phyloP scores from a whole-genome alignment of 2,329 filamentous ascomycete species.

The Colletotrichum aenigma region DNA sequence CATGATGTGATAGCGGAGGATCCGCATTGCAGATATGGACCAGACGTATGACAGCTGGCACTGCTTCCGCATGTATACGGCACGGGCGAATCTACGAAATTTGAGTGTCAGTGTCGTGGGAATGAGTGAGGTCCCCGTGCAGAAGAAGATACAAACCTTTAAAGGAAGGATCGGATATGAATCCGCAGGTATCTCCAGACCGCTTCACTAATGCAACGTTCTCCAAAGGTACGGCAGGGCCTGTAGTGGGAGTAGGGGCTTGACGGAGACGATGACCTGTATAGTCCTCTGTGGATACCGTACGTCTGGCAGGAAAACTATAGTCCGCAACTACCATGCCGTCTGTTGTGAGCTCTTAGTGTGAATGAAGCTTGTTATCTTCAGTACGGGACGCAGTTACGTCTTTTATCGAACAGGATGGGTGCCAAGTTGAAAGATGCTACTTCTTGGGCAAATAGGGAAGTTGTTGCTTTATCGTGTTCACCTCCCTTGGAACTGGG shows the following conservation, averaged over 20 bases:
- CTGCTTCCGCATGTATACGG: background rate
- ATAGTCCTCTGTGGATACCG: background rate
- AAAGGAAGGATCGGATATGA: background rate
- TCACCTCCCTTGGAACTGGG: background rate
- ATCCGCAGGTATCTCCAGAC: background rate
- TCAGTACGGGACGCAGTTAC: accelerated
- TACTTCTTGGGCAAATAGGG: background rate
- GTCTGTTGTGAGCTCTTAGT: background rate
- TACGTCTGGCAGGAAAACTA: background rate
- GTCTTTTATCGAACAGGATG: background rate
- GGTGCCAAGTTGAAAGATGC: background rate
- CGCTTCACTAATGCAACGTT: background rate
- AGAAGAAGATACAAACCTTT: accelerated
- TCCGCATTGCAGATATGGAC: background rate
- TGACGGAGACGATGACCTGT: accelerated
- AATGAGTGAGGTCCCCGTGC: accelerated
- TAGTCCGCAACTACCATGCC: accelerated
- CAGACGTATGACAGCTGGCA: background rate
- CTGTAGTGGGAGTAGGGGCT: background rate
- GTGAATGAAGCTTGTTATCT: background rate
- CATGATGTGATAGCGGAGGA: background rate
- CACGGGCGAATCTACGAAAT: background rate
- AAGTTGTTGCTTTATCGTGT: accelerated
- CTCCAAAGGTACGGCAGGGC: accelerated
- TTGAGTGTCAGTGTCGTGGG: accelerated